Evolutionary conservation across 2,329 filamentous ascomycete genomes (phyloP), one percentile per base, ranked within the genome.

Genomic region (Pyrenochaeta sp.): DNA sequence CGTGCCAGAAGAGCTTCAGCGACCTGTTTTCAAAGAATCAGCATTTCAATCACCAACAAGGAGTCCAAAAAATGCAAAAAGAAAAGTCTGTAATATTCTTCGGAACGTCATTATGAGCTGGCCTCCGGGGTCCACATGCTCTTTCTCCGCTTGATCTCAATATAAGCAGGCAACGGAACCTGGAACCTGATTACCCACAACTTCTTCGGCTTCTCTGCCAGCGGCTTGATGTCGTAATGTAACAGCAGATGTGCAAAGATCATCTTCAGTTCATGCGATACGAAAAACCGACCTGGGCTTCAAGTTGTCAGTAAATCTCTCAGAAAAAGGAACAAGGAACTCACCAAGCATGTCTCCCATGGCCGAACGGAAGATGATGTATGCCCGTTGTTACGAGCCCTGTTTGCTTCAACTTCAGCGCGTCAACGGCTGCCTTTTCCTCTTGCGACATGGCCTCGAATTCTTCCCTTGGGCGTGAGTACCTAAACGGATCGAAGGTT

Each of bases 301-400:
- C 1, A 7, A 11, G 9, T 6, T 3, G 26, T 61, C 40, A 62
- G 53, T 21, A 31, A 7, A 15, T 1, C 18, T 4, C 17, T 11
- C 2, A 1, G 6, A 20, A n/a, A 36, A 0, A 79, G 77, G 8
- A n/a, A 8, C 6, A 23, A 7, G 8, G 0, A 4, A 55, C 57
- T 39, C n/a, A 49, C 53, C 55, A 60, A 14, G 48, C 79, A 58
- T 84, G 81, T 48, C 77, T 71, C 6, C 82, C 82, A 47, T 83
- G 79, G 0, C 82, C 81, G 61, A 85, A 85, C 0, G 77, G 71
- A 14, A 84, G 59, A 52, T 81, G 77, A 6, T 68, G 60, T 24
- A 77, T 69, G 23, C 76, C 78, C 2, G 81, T 82, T 4, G 79
- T 79, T 9, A 82, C 77, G 71, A 84, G 76, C 3, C 79, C 75